Percentiles rank a stretch among this genome's conserved stretches.
phyloP scores from a whole-genome alignment of 75 land plant species.

The Larix kaempferi region DNA sequence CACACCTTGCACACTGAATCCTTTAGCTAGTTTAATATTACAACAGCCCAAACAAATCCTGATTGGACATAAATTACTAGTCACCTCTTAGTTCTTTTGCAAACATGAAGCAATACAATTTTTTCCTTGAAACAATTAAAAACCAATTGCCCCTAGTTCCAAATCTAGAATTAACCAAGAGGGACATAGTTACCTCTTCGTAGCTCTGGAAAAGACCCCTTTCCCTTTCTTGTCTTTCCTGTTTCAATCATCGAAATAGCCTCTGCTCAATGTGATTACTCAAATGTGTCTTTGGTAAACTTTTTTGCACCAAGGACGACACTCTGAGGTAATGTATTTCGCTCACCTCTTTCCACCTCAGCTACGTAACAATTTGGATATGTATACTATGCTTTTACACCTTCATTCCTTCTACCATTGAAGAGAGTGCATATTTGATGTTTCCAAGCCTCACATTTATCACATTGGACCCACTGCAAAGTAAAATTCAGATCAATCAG shows the following conservation, averaged over 20 bases:
- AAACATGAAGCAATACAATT: too few relatives aligned
- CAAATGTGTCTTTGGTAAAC: conserved; percentile 78
- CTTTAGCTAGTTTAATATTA: too few relatives aligned
- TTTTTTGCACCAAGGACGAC: conserved; percentile 95
- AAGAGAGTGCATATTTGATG: conserved; percentile 97
- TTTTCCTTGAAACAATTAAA: too few relatives aligned
- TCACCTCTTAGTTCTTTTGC: too few relatives aligned
- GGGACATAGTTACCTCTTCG: conserved; percentile 63
- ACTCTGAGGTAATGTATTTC: conserved; percentile 76
- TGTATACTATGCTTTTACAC: conserved; percentile 83
- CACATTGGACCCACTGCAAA: conserved; percentile 97
- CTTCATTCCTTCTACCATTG: conserved; percentile 90
- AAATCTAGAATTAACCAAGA: too few relatives aligned
- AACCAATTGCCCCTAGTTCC: too few relatives aligned
- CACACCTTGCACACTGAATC: too few relatives aligned
- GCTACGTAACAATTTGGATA: conserved; percentile 80
- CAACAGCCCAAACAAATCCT: too few relatives aligned
- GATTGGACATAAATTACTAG: too few relatives aligned
- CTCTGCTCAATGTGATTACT: conserved; percentile 91
- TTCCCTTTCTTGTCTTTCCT: conserved; percentile 80
- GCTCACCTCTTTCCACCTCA: conserved; percentile 87
- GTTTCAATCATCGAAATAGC: conserved; percentile 57
- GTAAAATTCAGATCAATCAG: not conserved
- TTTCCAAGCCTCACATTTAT: conserved; percentile 93
- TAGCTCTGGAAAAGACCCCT: conserved; percentile 53